Base-by-base conservation (phyloP, 257 asterid genomes). In the Solanum acaule region DNA sequence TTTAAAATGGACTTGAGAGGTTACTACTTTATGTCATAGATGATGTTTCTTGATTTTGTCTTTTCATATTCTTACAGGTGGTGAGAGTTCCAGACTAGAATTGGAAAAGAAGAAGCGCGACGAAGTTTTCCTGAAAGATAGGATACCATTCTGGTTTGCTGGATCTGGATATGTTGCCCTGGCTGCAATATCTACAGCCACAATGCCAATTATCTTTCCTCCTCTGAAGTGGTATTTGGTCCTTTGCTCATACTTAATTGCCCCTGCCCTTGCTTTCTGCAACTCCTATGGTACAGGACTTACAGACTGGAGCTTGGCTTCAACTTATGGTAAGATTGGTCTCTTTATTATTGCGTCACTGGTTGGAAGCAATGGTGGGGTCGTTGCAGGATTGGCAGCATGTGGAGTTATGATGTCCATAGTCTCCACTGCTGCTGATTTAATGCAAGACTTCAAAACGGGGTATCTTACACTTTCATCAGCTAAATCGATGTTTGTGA, bases 341-440 rank as follows among this genome's bases (percentile, higher is more conserved):
- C 98, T 96, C 29, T 96, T 96, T 87, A 95, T 94, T 16, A 91
- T 96, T n/a, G 98, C 98, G 59, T 93, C 98, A 11, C 89, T 96
- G 44, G 98, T 96, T 1, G 99, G 99, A 85, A 91, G 88, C 88
- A 79, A 93, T 1, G 99, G 99, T 29, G 99, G 98, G 38, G 99
- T 96, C 31, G 23, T 96, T 86, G 98, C 98, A 2, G 98, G 98
- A 67, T 88, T 96, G 77, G 98, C 98, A 29, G 97, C 98, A 35
- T 96, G 99, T 91, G 99, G 99, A 34, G 99, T 95, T 42, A 95
- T 96, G 98, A 96, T 96, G 98, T 92, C 98, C 61, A 95, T 96
- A 34, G 99, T 96, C 87, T 92, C 99, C 88, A 96, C 98, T 56
- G 98, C 98, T 52, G 99, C 99, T 70, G 99, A 96, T 82, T 73